Percentiles rank a stretch among this genome's conserved stretches.
phyloP scores from a whole-genome alignment of 2,329 filamentous ascomycete genomes.

The Stachybotrys chlorohalonatus region DNA sequence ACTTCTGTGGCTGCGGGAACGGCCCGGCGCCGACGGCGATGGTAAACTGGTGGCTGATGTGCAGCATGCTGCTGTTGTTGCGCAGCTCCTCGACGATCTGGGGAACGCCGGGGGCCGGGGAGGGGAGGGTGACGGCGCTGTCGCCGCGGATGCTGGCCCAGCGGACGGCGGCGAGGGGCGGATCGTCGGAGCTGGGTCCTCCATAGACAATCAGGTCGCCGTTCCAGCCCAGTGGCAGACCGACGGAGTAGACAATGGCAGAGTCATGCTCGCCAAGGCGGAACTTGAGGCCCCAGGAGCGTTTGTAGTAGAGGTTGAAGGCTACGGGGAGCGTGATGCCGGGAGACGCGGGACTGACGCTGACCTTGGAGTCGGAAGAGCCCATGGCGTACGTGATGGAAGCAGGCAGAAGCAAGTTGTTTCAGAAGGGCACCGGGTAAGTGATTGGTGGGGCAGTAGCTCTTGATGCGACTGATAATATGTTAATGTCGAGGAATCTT shows the following conservation, averaged over 20 bases:
- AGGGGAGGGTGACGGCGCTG: constrained; percentile 7
- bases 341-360: neutral
- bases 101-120: constrained; percentile 2
- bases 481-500: too few relatives aligned
- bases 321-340: constrained; percentile 2
- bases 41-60: constrained; percentile 12
- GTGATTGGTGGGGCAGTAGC: too few relatives aligned
- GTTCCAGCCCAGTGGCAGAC: constrained; percentile 4
- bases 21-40: constrained; percentile 21
- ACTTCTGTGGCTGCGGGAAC: constrained; percentile 23
- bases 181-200: constrained; percentile 3
- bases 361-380: constrained; percentile 7
- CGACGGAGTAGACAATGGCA: constrained; percentile 1
- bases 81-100: constrained; percentile 5
- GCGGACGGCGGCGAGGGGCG: constrained; percentile 3
- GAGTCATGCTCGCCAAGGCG: constrained; percentile 5
- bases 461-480: too few relatives aligned
- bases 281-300: constrained; percentile 2
- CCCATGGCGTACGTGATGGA: constrained; percentile 3
- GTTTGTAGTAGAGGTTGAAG: constrained; percentile 6
- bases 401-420: neutral
- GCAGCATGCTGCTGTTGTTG: constrained; percentile 1
- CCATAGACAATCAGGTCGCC: constrained; percentile 8
- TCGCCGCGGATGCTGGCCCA: constrained; percentile 1
- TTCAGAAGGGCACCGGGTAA: too few relatives aligned